Evolutionary conservation across 768 basidiomycete genomes (phyloP).

Genomic region (Boletus reticulatus): DNA sequence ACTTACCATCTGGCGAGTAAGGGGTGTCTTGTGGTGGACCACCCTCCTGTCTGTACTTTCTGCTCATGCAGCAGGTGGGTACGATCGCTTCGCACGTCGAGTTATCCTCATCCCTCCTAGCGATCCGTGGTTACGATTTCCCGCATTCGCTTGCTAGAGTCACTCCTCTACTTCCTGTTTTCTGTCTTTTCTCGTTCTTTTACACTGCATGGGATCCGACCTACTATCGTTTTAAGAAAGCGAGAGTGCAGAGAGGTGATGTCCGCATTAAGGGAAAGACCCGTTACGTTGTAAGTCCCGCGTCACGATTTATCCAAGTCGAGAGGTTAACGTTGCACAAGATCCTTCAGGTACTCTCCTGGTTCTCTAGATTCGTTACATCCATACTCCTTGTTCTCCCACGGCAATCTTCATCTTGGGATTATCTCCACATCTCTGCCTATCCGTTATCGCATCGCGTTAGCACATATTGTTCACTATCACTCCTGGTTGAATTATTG

Average conservation of each 20-base stretch:
- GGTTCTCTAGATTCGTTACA: constrained; percentile 56
- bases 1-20: constrained; percentile 62
- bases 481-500: constrained; percentile 49
- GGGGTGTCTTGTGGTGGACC: constrained; percentile 64
- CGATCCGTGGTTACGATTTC: constrained; percentile 19
- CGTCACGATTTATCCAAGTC: neutral
- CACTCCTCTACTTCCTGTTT: constrained; percentile 45
- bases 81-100: neutral
- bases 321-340: constrained; percentile 27
- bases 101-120: constrained; percentile 13
- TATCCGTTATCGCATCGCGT: constrained; percentile 36
- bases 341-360: constrained; percentile 58
- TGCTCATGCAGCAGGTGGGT: constrained; percentile 49
- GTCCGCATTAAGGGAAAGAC: constrained; percentile 65
- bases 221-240: constrained; percentile 56
- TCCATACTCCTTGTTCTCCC: constrained; percentile 43
- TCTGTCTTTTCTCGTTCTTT: constrained; percentile 58
- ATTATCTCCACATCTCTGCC: constrained; percentile 36
- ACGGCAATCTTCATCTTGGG: constrained; percentile 40
- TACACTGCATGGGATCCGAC: constrained; percentile 91
- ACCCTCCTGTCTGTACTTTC: constrained; percentile 43
- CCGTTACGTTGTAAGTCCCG: constrained; percentile 55
- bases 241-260: constrained; percentile 68
- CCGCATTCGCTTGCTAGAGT: constrained; percentile 19
- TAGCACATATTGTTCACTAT: constrained; percentile 47